phyloP scores from a whole-genome alignment of 345 rosid genomes.

The Eucalyptus erythrocorys region DNA sequence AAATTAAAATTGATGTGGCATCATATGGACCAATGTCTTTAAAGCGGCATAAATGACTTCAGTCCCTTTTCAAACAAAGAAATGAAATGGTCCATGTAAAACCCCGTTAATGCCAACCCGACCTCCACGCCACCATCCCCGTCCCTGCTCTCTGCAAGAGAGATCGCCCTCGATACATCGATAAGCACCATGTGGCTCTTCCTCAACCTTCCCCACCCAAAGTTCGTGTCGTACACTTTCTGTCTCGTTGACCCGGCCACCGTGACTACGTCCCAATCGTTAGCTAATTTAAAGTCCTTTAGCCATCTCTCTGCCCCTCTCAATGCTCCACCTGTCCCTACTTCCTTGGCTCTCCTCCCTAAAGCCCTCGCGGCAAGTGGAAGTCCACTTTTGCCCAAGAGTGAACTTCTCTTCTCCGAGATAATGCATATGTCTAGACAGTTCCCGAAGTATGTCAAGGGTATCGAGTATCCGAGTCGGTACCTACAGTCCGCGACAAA shows the following conservation, averaged over 20 bases:
- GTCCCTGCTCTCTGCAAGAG: conserved; percentile 1
- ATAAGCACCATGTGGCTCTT: conserved; percentile 11
- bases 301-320: conserved; percentile 7
- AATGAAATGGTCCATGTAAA: neutral
- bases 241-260: conserved; percentile 19
- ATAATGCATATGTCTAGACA: conserved; percentile 1
- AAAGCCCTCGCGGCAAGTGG: conserved; percentile 17
- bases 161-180: neutral
- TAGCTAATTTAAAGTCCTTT: neutral
- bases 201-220: conserved; percentile 32
- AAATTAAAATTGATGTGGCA: neutral
- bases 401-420: neutral
- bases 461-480: neutral
- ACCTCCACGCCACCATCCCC: conserved; percentile 18
- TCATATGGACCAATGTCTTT: neutral
- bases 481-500: neutral
- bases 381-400: conserved; percentile 13
- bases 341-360: conserved; percentile 4
- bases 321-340: neutral
- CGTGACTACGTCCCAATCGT: neutral
- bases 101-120: conserved; percentile 1
- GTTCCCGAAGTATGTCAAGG: conserved; percentile 19
- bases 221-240: conserved; percentile 13
- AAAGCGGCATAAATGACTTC: neutral
- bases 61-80: neutral